Evolutionary conservation across 768 basidiomycete species (phyloP).

Genomic region (Lepiota brunneoincarnata): DNA sequence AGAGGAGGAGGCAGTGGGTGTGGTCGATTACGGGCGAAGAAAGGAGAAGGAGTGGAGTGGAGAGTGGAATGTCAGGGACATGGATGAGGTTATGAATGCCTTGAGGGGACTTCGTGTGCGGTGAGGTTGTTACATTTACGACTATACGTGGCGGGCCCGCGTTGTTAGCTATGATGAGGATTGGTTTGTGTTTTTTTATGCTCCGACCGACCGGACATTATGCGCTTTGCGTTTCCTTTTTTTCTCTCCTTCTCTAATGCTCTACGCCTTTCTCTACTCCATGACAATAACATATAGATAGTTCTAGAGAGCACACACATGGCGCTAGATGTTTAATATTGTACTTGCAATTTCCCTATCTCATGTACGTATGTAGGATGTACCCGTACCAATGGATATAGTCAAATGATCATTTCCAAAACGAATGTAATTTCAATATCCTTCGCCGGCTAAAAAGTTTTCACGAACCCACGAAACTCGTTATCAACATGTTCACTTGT

Average conservation of each 20-base stretch:
- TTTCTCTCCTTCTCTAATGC: neutral
- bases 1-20: neutral
- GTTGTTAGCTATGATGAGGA: neutral
- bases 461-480: too few species aligned
- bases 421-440: too few species aligned
- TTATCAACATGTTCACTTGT: too few species aligned
- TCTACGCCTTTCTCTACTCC: too few species aligned
- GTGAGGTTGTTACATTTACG: neutral
- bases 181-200: neutral
- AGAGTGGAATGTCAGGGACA: conserved; percentile 36
- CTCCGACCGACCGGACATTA: too few species aligned
- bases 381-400: too few species aligned
- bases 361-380: too few species aligned
- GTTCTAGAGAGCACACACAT: neutral
- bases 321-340: neutral
- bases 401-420: too few species aligned
- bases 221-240: neutral
- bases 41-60: conserved; percentile 38
- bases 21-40: conserved; percentile 21
- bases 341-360: too few species aligned
- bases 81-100: conserved; percentile 29
- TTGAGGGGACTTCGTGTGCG: conserved; percentile 27
- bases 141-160: neutral
- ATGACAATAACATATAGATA: too few species aligned
- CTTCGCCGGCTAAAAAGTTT: too few species aligned